Evolutionary conservation across 2,329 filamentous ascomycete genomes (phyloP).

Genomic region (Colletotrichum tanaceti): DNA sequence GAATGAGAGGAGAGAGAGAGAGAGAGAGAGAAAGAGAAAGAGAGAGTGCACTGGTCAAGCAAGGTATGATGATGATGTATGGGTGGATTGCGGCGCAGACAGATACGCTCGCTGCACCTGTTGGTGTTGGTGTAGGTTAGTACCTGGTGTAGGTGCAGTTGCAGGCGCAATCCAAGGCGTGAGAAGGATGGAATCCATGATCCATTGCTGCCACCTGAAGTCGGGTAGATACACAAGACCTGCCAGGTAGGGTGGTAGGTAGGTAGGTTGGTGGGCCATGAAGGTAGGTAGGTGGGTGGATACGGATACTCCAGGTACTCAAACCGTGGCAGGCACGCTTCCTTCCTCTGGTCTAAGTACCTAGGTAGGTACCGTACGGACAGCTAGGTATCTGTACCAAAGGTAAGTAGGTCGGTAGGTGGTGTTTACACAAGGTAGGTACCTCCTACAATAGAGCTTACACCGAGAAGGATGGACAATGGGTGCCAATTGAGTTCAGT

Average conservation of each 20-base stretch:
- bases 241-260: background rate
- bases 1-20: background rate
- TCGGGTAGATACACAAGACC: constrained; percentile 15
- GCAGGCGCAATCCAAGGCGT: constrained; percentile 20
- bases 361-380: background rate
- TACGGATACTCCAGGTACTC: background rate
- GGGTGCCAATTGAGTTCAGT: too few relatives aligned
- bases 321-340: background rate
- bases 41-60: background rate
- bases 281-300: constrained; percentile 5
- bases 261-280: constrained; percentile 10
- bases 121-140: background rate
- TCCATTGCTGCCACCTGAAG: constrained; percentile 34
- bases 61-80: constrained; percentile 5
- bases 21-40: background rate
- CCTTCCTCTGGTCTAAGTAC: background rate
- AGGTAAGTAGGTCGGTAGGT: too few relatives aligned
- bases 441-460: too few relatives aligned
- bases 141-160: background rate
- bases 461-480: too few relatives aligned
- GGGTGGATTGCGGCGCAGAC: constrained; percentile 4
- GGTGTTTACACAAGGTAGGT: too few relatives aligned
- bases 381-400: background rate
- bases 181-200: constrained; percentile 18
- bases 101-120: background rate